Evolutionary conservation across 2,329 filamentous ascomycete species (phyloP).

Genomic region (Hypocrella siamensis): DNA sequence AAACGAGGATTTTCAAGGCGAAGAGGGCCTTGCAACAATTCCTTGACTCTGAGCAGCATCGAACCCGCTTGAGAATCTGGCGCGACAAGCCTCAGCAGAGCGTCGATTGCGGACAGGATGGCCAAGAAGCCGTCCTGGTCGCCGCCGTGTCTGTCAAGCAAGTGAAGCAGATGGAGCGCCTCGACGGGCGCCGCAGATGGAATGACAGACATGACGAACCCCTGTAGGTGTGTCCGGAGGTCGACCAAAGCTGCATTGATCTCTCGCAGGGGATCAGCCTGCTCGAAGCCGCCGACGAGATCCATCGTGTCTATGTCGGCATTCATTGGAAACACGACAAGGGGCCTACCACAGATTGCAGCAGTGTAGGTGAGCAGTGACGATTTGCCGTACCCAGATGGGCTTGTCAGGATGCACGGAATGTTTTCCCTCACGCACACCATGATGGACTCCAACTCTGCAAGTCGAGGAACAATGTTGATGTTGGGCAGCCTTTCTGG

Average conservation of each 20-base stretch:
- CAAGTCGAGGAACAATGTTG: constrained; percentile 39
- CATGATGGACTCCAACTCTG: constrained; percentile 72
- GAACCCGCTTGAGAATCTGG: constrained; percentile 27
- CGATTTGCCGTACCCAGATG: constrained; percentile 78
- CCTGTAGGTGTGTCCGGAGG: constrained; percentile 35
- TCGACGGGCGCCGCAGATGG: constrained; percentile 28
- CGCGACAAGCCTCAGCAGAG: constrained; percentile 24
- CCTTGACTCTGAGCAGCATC: constrained; percentile 31
- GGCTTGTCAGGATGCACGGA: constrained; percentile 76
- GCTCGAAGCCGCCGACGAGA: constrained; percentile 90
- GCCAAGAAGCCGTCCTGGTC: constrained; percentile 20
- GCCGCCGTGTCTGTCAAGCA: constrained; percentile 26
- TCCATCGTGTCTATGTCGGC: constrained; percentile 96
- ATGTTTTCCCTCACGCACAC: constrained; percentile 75
- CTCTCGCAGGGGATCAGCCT: constrained; percentile 67
- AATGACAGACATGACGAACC: constrained; percentile 29
- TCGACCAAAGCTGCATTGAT: constrained; percentile 39
- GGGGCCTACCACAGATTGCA: constrained; percentile 55
- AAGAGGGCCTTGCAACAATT: constrained; percentile 34
- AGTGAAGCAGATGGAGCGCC: constrained; percentile 33
- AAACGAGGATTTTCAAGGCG: constrained; percentile 63
- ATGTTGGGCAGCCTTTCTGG: constrained; percentile 34
- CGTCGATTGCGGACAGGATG: constrained; percentile 22
- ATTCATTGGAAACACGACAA: constrained; percentile 80
- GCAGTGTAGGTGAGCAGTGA: constrained; percentile 66